Evolutionary conservation across 1,284 basidiomycete genomes (phyloP), one percentile per base, ranked within the genome.

Genomic region (Leucoagaricus sp.): DNA sequence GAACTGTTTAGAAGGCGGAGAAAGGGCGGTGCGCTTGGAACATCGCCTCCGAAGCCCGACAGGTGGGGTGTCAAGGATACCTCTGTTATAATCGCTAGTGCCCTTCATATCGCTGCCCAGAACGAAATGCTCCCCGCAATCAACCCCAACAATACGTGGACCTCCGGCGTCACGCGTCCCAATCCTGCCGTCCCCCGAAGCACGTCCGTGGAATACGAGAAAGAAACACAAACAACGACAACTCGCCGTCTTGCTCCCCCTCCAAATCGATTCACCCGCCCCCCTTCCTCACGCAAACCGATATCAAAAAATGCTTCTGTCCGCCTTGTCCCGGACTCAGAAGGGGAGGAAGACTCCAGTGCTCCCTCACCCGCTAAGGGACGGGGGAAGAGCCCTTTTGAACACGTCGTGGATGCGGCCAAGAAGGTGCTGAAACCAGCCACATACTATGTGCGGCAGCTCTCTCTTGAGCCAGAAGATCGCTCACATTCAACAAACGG

Each of bases 41-140:
- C 72, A 44, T 68, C 72, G 33, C 75, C 76, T 7, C 80, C 82
- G 26, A 76, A 83, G 48, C 88, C 88, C 33, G 81, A 85, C 66
- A 83, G 77, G 77, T 88, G 85, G 85, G 70, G 69, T 63, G 82
- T 89, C 58, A 87, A 87, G 65, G 88, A 91, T 70, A 94, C 92
- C 46, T 86, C 88, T 38, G 91, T 94, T 51, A 90, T 91, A 69
- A 86, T 93, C 66, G 92, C 91, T 25, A 82, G 83, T 64, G 92
- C 91, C 23, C 89, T 94, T 65, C 75, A 79, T 13, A 55, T 61
- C 85, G 91, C 90, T 34, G 86, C 78, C 17, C 53, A 57, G 28
- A 38, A 41, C 33, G 74, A 73, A 67, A 50, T 61, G 52, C 33
- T 56, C 10, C 44, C 63, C 19, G 58, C 65, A 13, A 70, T 66